Evolutionary conservation across 208 protist species (phyloP).

Genomic region (Leptomonas seymouri): DNA sequence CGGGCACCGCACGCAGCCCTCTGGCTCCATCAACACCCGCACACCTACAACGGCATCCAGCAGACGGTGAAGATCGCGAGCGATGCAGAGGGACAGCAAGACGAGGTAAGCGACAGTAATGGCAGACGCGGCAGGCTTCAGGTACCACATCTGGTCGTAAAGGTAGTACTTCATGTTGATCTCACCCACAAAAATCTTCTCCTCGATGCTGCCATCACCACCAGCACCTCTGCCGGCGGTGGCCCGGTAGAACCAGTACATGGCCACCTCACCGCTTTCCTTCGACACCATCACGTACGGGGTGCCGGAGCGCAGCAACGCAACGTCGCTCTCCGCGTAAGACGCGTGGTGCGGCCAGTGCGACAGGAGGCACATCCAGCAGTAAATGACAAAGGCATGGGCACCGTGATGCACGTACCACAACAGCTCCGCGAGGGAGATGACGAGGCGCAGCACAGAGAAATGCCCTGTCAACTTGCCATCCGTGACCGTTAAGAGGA

Average conservation of each 20-base stretch:
- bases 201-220: slow-evolving; percentile 1
- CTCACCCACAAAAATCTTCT: slow-evolving; percentile 11
- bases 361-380: slow-evolving; percentile 39
- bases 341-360: slow-evolving; percentile 37
- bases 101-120: slow-evolving; percentile 20
- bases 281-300: slow-evolving; percentile 42
- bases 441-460: slow-evolving; percentile 36
- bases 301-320: slow-evolving; percentile 32
- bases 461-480: slow-evolving; percentile 48
- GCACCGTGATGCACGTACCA: slow-evolving; percentile 56
- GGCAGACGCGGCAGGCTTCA: slow-evolving; percentile 23
- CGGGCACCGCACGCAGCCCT: slow-evolving; percentile 59
- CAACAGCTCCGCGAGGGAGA: slow-evolving; percentile 40
- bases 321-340: slow-evolving; percentile 6
- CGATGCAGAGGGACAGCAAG: slow-evolving; percentile 26
- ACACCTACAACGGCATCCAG: slow-evolving; percentile 54
- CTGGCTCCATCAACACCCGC: slow-evolving; percentile 51
- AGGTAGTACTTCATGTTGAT: slow-evolving; percentile 38
- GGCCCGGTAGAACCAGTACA: slow-evolving; percentile 49
- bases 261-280: slow-evolving; percentile 27
- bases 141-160: slow-evolving; percentile 33
- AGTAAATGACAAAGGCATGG: slow-evolving; percentile 55
- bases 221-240: slow-evolving; percentile 8
- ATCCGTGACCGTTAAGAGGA: slow-evolving; percentile 46
- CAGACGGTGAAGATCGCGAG: slow-evolving; percentile 39